Evolutionary conservation across 2,329 filamentous ascomycete species (phyloP), one percentile per base, ranked within the genome.

Genomic region (Colletotrichum lindemuthianum): DNA sequence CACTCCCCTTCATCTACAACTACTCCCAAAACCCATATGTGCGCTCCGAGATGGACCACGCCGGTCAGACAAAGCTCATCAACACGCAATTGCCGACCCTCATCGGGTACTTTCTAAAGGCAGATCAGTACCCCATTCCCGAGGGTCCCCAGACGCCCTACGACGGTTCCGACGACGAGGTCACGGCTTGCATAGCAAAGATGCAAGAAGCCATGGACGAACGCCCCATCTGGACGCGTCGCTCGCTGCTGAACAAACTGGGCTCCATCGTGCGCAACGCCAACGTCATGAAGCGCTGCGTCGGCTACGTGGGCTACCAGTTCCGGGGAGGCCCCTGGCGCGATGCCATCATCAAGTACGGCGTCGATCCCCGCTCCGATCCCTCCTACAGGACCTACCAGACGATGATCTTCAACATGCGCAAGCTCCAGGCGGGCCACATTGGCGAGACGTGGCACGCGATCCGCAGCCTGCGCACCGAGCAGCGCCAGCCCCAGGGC

Each of bases 291-390:
- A 91, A 92, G 71, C 86, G 90, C 72, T 92, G 92, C 50, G 86
- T 94, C 56, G 91, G 93, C 67, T 95, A 96, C 71, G 88, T 92
- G 5, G 93, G 92, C 8, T 99, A 97, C 78, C 92, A 94, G 77
- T 97, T 98, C 82, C 90, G 91, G 64, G 93, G 91, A 24, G 96
- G 96, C 0, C 94, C 96, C 0, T 99, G 93, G 91, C 87, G 93
- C 68, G 94, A 98, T 75, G 90, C 92, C 3, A 88, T 97, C 58
- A 88, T 97, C 68, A 88, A 86, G 50, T 96, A 94, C 75, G 95
- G 95, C 9, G 78, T 97, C 16, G 96, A 99, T 73, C 96, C 96
- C 3, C 88, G 96, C 40, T 85, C 79, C 12, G 90, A 94, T 67
- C 88, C 92, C 0, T 85, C 88, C 59, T 94, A 91, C 73, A 90